Conservation (phyloP, 2,329 filamentous ascomycete species). For the Trichophyton rubrum region DNA sequence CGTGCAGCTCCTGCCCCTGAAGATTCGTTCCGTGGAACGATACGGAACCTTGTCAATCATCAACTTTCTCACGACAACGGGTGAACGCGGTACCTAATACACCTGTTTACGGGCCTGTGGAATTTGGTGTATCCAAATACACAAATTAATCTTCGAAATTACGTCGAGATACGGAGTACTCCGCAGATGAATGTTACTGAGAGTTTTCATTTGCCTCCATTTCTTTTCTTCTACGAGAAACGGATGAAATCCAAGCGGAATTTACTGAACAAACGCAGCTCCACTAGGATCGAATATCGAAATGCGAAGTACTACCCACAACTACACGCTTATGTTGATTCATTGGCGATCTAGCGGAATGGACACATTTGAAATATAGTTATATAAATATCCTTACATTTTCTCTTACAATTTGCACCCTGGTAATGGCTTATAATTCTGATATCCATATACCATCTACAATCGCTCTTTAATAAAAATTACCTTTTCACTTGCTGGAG, state of each 20-base stretch:
- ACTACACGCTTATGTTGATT: not conserved
- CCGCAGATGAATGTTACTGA: not conserved
- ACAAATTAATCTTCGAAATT: not conserved
- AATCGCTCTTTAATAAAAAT: too few species aligned
- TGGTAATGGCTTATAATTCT: not conserved
- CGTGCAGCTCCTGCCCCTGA: not conserved
- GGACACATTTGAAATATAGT: not conserved
- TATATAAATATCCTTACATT: not conserved
- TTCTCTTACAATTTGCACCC: not conserved
- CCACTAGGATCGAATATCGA: not conserved
- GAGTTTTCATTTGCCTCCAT: not conserved
- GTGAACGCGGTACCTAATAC: not conserved
- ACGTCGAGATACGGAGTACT: not conserved
- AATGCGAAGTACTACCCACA: not conserved
- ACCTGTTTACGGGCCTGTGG: not conserved
- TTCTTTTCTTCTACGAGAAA: not conserved
- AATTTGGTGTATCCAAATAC: not conserved
- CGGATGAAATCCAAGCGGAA: not conserved
- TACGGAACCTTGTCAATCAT: not conserved
- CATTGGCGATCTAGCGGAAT: not conserved
- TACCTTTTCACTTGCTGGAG: too few species aligned
- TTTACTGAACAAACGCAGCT: not conserved
- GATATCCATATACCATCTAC: not conserved
- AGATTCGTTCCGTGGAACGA: not conserved
- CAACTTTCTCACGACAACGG: not conserved